Conservation (phyloP, 2,329 filamentous ascomycete genomes). For the Aspergillus oerlinghausenensis region DNA sequence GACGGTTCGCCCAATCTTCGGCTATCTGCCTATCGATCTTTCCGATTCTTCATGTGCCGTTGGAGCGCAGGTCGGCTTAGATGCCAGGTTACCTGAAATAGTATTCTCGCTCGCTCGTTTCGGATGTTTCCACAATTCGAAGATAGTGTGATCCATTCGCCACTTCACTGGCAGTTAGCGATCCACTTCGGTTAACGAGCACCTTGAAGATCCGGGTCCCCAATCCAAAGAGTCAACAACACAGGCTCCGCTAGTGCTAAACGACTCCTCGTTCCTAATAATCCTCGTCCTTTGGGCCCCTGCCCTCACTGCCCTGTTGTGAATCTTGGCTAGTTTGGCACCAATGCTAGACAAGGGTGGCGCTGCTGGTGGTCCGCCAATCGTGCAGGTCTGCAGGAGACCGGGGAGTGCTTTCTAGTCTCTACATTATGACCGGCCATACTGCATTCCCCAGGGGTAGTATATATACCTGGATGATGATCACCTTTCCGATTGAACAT, state of each 20-base stretch:
- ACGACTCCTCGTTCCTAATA: background rate
- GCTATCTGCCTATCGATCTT: background rate
- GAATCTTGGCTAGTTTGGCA: background rate
- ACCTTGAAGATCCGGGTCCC: slow-evolving; percentile 20
- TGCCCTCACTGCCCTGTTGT: background rate
- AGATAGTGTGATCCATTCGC: slow-evolving; percentile 12
- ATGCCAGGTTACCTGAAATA: slow-evolving; percentile 22
- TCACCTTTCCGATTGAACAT: slow-evolving; percentile 17
- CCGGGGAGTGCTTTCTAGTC: slow-evolving; percentile 8
- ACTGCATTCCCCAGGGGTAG: slow-evolving; percentile 26
- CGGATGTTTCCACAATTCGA: slow-evolving; percentile 16
- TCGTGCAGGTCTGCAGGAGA: slow-evolving; percentile 11
- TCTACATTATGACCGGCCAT: slow-evolving; percentile 8
- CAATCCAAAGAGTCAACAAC: slow-evolving; percentile 5
- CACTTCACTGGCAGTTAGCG: slow-evolving; percentile 12
- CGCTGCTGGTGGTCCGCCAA: slow-evolving; percentile 2
- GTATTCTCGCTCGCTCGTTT: slow-evolving; percentile 17
- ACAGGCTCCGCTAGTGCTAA: background rate
- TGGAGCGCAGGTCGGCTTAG: background rate
- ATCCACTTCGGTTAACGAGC: slow-evolving; percentile 16
- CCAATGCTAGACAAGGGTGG: background rate
- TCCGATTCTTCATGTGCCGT: background rate
- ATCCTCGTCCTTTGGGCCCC: background rate
- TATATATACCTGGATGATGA: slow-evolving; percentile 31
- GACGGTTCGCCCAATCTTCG: background rate